Conservation (phyloP, 768 basidiomycete genomes). For the Inosperma sp. region DNA sequence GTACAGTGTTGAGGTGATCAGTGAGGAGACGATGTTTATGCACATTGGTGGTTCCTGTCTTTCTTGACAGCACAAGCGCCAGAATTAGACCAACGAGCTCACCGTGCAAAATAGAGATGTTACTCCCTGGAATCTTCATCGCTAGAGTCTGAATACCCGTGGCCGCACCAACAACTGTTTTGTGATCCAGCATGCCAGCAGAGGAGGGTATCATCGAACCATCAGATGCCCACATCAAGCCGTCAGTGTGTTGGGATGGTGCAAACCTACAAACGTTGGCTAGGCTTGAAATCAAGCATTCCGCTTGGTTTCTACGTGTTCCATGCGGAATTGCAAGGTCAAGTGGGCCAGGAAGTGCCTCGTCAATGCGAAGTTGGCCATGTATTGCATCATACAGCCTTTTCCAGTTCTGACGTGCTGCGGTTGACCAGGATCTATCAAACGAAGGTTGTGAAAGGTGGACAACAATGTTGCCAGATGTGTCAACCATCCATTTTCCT, state of each 20-base stretch:
- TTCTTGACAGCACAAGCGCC: slow-evolving; percentile 9
- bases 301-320: not conserved
- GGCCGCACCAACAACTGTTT: slow-evolving; percentile 17
- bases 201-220: slow-evolving; percentile 24
- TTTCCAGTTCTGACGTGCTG: slow-evolving; percentile 2
- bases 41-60: not conserved
- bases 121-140: slow-evolving; percentile 14
- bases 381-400: not conserved
- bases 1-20: slow-evolving; percentile 23
- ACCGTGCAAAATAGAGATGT: slow-evolving; percentile 21
- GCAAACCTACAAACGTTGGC: not conserved
- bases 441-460: not conserved
- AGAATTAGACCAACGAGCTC: slow-evolving; percentile 20
- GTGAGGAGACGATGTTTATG: slow-evolving; percentile 10
- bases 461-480: not conserved
- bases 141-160: slow-evolving; percentile 14
- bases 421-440: slow-evolving; percentile 2
- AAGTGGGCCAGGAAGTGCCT: not conserved
- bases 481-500: slow-evolving; percentile 4
- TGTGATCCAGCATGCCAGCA: slow-evolving; percentile 16
- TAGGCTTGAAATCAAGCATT: not conserved
- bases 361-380: not conserved
- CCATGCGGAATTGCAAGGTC: not conserved
- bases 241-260: not conserved
- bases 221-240: slow-evolving; percentile 19